These are phyloP conservation scores for Eucalyptus regnans DNA, from an alignment of 345 rosid species.

Conservation along the genomic window DNA sequence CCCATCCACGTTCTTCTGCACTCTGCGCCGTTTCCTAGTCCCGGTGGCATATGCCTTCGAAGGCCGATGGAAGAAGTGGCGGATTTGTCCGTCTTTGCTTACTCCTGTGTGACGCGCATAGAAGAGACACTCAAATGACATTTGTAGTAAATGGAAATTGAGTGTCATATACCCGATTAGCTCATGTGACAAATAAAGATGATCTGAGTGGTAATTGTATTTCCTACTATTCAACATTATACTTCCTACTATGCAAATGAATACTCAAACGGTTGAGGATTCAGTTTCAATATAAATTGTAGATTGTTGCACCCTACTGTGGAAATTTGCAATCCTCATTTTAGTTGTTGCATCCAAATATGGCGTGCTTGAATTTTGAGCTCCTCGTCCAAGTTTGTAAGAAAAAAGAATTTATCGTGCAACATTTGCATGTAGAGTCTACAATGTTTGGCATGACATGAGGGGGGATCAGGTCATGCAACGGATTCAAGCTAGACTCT, in stretches of 20 bases:
- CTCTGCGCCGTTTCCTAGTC: slow-evolving; percentile 76
- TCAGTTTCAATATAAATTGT: background rate
- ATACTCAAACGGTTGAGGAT: background rate
- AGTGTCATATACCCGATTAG: background rate
- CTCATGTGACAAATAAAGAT: background rate
- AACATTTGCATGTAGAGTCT: background rate
- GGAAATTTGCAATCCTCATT: background rate
- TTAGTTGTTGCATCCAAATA: background rate
- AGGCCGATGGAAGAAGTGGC: slow-evolving; percentile 90
- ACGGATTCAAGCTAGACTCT: background rate
- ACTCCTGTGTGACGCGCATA: slow-evolving; percentile 36
- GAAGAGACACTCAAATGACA: background rate
- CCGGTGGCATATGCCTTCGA: slow-evolving; percentile 96
- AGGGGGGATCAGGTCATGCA: background rate
- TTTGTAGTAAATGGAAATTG: background rate
- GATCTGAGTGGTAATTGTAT: background rate
- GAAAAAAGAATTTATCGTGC: background rate
- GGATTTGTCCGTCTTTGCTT: slow-evolving; percentile 74
- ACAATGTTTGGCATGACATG: background rate
- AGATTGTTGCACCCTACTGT: background rate
- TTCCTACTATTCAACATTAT: background rate
- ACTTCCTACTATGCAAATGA: background rate
- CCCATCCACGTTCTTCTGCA: slow-evolving; percentile 56
- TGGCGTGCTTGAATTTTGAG: background rate
- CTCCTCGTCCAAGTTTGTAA: background rate